Base-by-base conservation (phyloP, 495 filamentous ascomycete genomes). In the Neurospora tetrasperma region DNA sequence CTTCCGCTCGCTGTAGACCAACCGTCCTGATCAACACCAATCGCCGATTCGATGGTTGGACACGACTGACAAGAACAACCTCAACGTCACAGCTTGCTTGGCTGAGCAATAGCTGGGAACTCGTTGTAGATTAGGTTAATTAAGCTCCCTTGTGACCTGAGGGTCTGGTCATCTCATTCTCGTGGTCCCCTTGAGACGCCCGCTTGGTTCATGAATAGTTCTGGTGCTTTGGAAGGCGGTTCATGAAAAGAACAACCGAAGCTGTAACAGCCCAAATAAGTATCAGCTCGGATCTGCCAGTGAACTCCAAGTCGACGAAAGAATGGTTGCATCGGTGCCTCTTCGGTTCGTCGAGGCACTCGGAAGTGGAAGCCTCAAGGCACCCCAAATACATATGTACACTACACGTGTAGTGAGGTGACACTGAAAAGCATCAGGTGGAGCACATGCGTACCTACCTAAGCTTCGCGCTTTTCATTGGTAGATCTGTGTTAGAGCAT, bases 51-150 rank as follows among this genome's bases (percentile, higher is more conserved):
- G 38, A 20, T 9, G 35, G 38, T 44, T 23, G 38, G 39, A 31
- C 43, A 43, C 62, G 6, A n/a, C 18, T 72, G 70, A 39, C 31
- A 42, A 43, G 43, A 31, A n/a, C 23, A 72, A 12, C 23, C 10
- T 12, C 20, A 20, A 27, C 48, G 48, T 59, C 66, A 71, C 69
- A 46, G 16, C 35, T 69, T 68, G 73, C 71, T 39, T 70, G 42
- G 76, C 76, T 77, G 74, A 74, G 48, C 74, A 68, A 66, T 7
- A 27, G 12, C 20, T 54, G n/a, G 11, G 46, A 54, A 23, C 10
- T 54, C 4, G 46, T 18, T 44, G 43, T n/a, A 48, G n/a, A 9
- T 4, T 23, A 27, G 20, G 7, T n/a, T 5, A 54, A 3, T 5
- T 14, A 14, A 31, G 23, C 48, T 31, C 48, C 48, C 23, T 59